These are phyloP conservation scores for Rutstroemia sp. DNA, from an alignment of 2,329 filamentous ascomycete species.

Conservation along the genomic window DNA sequence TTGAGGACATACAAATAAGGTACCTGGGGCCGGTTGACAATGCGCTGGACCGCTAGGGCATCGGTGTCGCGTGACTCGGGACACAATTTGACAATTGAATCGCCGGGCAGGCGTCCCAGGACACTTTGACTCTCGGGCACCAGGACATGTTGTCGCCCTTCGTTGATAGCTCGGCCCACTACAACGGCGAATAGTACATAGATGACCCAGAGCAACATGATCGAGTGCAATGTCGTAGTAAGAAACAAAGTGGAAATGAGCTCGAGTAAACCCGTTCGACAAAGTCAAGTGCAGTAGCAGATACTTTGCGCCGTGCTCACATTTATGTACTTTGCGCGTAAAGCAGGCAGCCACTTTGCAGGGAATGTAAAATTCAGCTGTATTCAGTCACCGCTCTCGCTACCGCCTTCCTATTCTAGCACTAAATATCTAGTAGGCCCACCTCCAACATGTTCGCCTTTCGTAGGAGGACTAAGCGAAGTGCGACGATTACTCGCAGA, in stretches of 20 bases:
- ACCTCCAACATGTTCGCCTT: too few species aligned
- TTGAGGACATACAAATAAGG: constrained; percentile 8
- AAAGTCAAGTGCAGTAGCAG: too few species aligned
- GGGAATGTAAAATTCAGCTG: not conserved
- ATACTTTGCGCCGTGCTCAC: too few species aligned
- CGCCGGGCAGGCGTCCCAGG: not conserved
- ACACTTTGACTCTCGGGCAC: not conserved
- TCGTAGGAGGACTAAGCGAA: too few species aligned
- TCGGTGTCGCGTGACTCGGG: constrained; percentile 9
- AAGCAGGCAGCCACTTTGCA: not conserved
- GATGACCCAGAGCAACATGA: constrained; percentile 1
- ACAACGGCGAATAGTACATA: not conserved
- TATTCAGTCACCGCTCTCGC: too few species aligned
- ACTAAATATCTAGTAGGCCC: too few species aligned
- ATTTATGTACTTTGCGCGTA: too few species aligned
- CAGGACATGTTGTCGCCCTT: constrained; percentile 5
- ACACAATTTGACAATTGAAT: constrained; percentile 10
- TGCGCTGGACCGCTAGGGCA: constrained; percentile 2
- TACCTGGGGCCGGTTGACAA: constrained; percentile 3
- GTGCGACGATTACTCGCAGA: too few species aligned
- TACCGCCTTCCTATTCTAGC: too few species aligned
- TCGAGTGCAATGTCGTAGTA: constrained; percentile 2
- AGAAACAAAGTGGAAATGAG: constrained; percentile 3
- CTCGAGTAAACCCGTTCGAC: not conserved
- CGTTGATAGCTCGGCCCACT: not conserved